Base-by-base conservation (phyloP, 164 flowering plant genomes). In the Berberis vulgaris region DNA sequence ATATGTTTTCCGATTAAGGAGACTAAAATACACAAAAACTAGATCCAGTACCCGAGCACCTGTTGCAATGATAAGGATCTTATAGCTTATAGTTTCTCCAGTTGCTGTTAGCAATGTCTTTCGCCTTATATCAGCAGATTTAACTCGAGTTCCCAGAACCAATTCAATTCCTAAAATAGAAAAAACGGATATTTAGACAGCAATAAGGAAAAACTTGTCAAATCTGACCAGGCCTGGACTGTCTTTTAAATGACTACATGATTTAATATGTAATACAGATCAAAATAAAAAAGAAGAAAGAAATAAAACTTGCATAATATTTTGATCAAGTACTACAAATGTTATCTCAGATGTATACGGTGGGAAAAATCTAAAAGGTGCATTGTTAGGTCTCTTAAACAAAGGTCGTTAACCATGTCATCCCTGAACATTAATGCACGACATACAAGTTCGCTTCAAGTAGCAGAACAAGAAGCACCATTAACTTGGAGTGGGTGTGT, bases 41-140 rank as follows among this genome's bases (percentile, higher is more conserved):
- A 74, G 84, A 67, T 67, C 63, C 70, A 79, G 58, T 89, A 94
- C 99, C 96, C 91, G 88, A 76, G 99, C 99, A 84, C 99, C 99
- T 63, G 97, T 94, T 71, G 97, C 99, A 72, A 91, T 77, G 65
- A 94, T 79, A 77, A 94, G 95, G 75, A 80, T 65, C 64, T 82
- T 86, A 74, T 91, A 94, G 72, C 91, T 91, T 65, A 94, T 91
- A 62, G 93, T 90, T 83, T 94, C 99, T 63, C 97, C 99, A 53
- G 86, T 71, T 44, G 88, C 89, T 63, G 97, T 88, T 61, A 89
- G 57, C 53, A 94, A 72, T 67, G 95, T 87, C 78, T 87, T 86
- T 59, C 96, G 79, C 77, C 79, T 91, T 73, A 91, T 84, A 78
- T 94, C 97, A 78, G 72, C 94, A 56, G 96, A 89, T 70, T 82